Evolutionary conservation across 192 early-diverging fungal genomes (phyloP).

Genomic region (Bifiguratus adelaidae): DNA sequence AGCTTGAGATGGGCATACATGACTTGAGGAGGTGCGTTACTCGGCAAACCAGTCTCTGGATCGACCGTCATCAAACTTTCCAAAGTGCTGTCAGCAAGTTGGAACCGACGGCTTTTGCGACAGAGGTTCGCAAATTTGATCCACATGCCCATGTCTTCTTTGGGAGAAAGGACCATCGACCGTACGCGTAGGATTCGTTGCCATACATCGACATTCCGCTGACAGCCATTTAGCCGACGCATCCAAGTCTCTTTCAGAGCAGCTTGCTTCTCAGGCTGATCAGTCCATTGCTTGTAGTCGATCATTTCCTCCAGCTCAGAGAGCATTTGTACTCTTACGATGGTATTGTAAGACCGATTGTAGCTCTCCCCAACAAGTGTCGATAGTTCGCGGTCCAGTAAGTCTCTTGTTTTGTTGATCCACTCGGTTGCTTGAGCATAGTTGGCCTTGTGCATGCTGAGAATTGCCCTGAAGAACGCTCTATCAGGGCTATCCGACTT

Average conservation of each 20-base stretch:
- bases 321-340: conserved; percentile 98
- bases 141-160: conserved; percentile 91
- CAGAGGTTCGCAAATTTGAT: conserved; percentile 94
- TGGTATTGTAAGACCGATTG: conserved; percentile 90
- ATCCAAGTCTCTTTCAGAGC: conserved; percentile 86
- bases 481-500: conserved; percentile 70
- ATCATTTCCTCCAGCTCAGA: conserved; percentile 97
- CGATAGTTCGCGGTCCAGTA: conserved; percentile 76
- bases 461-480: conserved; percentile 78
- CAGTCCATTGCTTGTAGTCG: conserved; percentile 69
- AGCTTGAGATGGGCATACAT: conserved; percentile 91
- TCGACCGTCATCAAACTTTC: conserved; percentile 53
- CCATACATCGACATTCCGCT: conserved; percentile 94
- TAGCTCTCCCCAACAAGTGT: conserved; percentile 90
- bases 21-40: conserved; percentile 51
- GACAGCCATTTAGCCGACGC: conserved; percentile 74
- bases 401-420: conserved; percentile 72
- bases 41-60: conserved; percentile 17
- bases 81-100: conserved; percentile 72
- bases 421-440: conserved; percentile 59
- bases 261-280: conserved; percentile 62
- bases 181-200: conserved; percentile 81
- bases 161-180: conserved; percentile 78
- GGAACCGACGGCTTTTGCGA: conserved; percentile 77
- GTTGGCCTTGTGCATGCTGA: conserved; percentile 71